phyloP scores from a whole-genome alignment of 1,139 yeast genomes.

The Geotrichum phurueaensis region DNA sequence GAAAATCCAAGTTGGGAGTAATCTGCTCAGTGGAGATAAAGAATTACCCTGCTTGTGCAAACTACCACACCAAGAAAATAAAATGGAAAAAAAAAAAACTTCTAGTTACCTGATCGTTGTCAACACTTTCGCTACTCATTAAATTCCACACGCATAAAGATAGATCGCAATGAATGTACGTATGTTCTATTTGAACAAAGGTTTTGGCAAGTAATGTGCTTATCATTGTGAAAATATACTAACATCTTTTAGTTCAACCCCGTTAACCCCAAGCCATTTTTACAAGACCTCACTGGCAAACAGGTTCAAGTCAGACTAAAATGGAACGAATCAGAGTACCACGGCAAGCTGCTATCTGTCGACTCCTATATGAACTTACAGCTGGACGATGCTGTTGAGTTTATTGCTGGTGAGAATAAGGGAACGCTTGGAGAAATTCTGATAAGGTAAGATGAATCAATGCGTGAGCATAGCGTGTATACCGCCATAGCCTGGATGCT shows the following conservation, averaged over 20 bases:
- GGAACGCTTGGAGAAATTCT: constrained; percentile 75
- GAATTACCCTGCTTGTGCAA: background rate
- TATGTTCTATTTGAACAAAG: background rate
- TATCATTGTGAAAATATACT: background rate
- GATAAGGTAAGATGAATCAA: constrained; percentile 47
- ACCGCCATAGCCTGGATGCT: background rate
- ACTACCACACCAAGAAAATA: background rate
- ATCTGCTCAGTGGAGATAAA: background rate
- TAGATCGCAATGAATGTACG: constrained; percentile 10
- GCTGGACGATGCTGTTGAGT: constrained; percentile 63
- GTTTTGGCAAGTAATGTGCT: background rate
- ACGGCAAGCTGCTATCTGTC: constrained; percentile 70
- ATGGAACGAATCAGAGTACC: constrained; percentile 89
- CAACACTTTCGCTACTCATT: background rate
- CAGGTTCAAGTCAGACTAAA: constrained; percentile 79
- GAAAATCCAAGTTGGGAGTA: background rate
- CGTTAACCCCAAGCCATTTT: constrained; percentile 84
- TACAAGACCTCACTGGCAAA: constrained; percentile 65
- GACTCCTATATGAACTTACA: constrained; percentile 93
- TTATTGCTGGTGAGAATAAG: constrained; percentile 46
- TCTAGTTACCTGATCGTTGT: background rate
- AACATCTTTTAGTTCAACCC: constrained; percentile 52
- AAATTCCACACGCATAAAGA: background rate
- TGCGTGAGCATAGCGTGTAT: background rate
- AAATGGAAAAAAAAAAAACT: background rate